These are phyloP conservation scores for Tarenaya hassleriana DNA, from an alignment of 345 rosid species.

Conservation along the genomic window DNA sequence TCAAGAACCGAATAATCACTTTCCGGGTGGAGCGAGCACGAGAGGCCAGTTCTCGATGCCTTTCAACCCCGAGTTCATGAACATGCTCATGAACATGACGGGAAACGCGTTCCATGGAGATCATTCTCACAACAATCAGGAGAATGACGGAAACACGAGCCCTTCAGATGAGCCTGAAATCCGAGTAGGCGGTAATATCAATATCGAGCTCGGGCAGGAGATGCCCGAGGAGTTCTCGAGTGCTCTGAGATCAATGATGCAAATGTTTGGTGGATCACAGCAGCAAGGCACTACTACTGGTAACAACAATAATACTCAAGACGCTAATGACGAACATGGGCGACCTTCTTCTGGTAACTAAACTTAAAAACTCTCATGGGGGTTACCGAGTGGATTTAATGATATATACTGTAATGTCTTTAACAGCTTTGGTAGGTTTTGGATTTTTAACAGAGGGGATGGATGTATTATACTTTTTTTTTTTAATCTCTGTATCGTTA, in stretches of 20 bases:
- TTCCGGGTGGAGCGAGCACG: conserved; percentile 6
- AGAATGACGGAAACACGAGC: conserved; percentile 16
- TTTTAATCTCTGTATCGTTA: too few species aligned
- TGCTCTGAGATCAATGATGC: conserved; percentile 64
- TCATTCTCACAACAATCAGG: conserved; percentile 10
- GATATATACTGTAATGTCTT: conserved; percentile 1
- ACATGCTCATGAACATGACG: conserved; percentile 33
- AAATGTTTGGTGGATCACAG: conserved; percentile 52
- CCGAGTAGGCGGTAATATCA: conserved; percentile 19
- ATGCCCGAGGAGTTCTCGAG: conserved; percentile 42
- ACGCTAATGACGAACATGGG: conserved; percentile 27
- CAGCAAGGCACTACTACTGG: conserved; percentile 25
- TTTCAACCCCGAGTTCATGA: conserved; percentile 21
- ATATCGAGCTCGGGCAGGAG: conserved; percentile 22
- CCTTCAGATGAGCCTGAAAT: conserved; percentile 24
- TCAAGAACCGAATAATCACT: conserved; percentile 13
- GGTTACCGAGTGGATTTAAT: not conserved
- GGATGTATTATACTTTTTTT: too few species aligned
- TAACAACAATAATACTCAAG: conserved; percentile 26
- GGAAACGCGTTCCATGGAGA: conserved; percentile 20
- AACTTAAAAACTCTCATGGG: not conserved
- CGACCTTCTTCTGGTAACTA: conserved; percentile 33
- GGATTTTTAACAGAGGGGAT: too few species aligned
- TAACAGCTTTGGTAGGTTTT: conserved; percentile 23
- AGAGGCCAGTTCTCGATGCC: conserved; percentile 25